These are phyloP conservation scores for Neurospora terricola DNA, from an alignment of 495 filamentous ascomycete genomes.

Conservation along the genomic window DNA sequence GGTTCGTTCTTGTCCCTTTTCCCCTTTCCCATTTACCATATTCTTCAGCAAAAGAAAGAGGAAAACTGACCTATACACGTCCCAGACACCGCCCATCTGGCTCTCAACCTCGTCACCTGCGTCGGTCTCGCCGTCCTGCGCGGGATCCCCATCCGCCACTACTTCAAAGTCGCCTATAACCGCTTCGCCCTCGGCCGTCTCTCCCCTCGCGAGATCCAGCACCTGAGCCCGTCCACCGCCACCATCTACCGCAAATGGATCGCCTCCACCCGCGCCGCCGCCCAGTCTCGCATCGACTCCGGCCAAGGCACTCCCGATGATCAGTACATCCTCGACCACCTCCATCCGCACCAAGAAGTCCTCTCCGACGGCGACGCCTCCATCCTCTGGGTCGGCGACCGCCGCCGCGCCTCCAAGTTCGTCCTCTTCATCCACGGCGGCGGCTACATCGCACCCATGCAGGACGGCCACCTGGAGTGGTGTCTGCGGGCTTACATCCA, in stretches of 20 bases:
- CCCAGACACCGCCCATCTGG: constrained; percentile 6
- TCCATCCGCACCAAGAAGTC: constrained; percentile 6
- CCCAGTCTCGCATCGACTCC: background rate
- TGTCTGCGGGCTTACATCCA: constrained; percentile 17
- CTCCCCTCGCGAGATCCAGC: constrained; percentile 10
- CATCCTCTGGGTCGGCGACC: constrained; percentile 24
- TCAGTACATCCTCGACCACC: constrained; percentile 7
- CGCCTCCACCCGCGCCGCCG: background rate
- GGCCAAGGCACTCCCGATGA: background rate
- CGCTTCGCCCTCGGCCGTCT: constrained; percentile 11
- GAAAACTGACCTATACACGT: background rate
- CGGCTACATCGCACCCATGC: constrained; percentile 17
- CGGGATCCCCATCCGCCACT: constrained; percentile 10
- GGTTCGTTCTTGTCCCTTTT: background rate
- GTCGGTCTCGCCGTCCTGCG: constrained; percentile 8
- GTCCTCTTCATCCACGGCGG: constrained; percentile 29
- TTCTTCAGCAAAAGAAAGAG: too few relatives aligned
- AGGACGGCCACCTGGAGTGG: constrained; percentile 17
- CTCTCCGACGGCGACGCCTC: constrained; percentile 15
- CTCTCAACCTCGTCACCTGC: constrained; percentile 13
- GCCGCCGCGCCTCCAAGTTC: constrained; percentile 17
- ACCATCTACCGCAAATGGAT: constrained; percentile 11
- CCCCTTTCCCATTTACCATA: too few relatives aligned
- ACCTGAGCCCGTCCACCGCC: constrained; percentile 3
- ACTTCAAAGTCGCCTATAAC: constrained; percentile 7